Evolutionary conservation across 2,329 filamentous ascomycete genomes (phyloP).

Genomic region (Parafenestella ontariensis): DNA sequence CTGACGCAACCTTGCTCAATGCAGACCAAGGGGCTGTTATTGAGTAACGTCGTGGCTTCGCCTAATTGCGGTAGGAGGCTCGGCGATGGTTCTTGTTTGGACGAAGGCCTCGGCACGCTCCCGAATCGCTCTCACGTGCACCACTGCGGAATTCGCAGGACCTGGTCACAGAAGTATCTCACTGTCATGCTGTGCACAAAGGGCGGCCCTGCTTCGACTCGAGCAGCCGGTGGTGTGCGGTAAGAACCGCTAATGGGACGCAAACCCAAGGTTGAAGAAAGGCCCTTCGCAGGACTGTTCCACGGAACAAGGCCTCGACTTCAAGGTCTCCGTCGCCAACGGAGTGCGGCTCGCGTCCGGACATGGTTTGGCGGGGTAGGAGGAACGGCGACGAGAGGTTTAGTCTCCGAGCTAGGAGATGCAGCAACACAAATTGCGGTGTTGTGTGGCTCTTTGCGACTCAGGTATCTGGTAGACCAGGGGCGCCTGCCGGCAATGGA

Average conservation of each 20-base stretch:
- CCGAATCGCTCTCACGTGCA: slow-evolving; percentile 23
- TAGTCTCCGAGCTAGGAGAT: slow-evolving; percentile 3
- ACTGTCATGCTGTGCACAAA: slow-evolving; percentile 11
- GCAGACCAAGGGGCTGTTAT: slow-evolving; percentile 6
- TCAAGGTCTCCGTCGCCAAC: not conserved
- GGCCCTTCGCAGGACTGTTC: not conserved
- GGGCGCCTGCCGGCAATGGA: not conserved
- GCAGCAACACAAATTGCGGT: not conserved
- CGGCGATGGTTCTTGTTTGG: slow-evolving; percentile 15
- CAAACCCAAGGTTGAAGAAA: not conserved
- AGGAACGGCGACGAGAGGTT: not conserved
- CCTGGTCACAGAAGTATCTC: slow-evolving; percentile 9
- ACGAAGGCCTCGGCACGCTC: slow-evolving; percentile 17
- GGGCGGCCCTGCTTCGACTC: slow-evolving; percentile 12
- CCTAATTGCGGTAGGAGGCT: not conserved
- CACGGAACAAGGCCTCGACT: slow-evolving; percentile 4
- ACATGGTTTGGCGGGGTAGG: not conserved
- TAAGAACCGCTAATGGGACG: slow-evolving; percentile 3
- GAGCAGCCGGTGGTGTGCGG: slow-evolving; percentile 6
- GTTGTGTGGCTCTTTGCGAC: not conserved
- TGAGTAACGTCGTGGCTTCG: slow-evolving; percentile 12
- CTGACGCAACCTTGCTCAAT: slow-evolving; percentile 19
- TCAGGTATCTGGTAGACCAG: not conserved
- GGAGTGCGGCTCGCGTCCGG: not conserved
- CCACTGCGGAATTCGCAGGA: slow-evolving; percentile 10